phyloP scores from a whole-genome alignment of 805 yeast species.

The Wickerhamiella occidentalis region DNA sequence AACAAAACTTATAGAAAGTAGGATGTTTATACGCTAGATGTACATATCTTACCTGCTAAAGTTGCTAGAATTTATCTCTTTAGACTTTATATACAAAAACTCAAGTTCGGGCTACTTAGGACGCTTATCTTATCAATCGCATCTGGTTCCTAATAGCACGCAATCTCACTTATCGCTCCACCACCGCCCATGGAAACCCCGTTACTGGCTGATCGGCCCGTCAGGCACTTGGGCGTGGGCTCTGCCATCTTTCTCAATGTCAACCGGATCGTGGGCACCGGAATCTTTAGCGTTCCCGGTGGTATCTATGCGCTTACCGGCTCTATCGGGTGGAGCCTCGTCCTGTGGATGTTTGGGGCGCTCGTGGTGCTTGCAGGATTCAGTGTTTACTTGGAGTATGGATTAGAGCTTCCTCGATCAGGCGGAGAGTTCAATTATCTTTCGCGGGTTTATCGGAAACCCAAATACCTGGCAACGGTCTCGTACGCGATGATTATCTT shows the following conservation, averaged over 20 bases:
- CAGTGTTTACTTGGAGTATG: conserved; percentile 52
- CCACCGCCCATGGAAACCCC: neutral
- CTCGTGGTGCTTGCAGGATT: conserved; percentile 43
- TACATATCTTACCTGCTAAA: too few species aligned
- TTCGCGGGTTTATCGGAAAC: conserved; percentile 44
- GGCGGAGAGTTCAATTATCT: conserved; percentile 63
- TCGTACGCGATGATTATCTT: conserved; percentile 42
- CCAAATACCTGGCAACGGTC: conserved; percentile 41
- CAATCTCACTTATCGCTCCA: neutral
- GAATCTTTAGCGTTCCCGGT: conserved; percentile 58
- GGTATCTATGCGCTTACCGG: conserved; percentile 47
- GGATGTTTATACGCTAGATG: too few species aligned
- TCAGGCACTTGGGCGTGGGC: conserved; percentile 24
- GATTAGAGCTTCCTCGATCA: conserved; percentile 49
- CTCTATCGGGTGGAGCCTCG: conserved; percentile 43
- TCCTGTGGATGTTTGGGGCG: conserved; percentile 54
- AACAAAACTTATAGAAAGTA: conserved; percentile 6
- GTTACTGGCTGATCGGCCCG: conserved; percentile 2
- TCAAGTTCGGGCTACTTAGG: too few species aligned
- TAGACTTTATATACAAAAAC: too few species aligned
- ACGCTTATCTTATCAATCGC: neutral
- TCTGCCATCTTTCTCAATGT: conserved; percentile 37
- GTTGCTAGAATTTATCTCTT: too few species aligned
- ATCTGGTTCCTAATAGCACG: neutral
- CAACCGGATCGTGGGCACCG: conserved; percentile 65